Conservation (phyloP, 805 yeast genomes). For the Candida tammaniensis region DNA sequence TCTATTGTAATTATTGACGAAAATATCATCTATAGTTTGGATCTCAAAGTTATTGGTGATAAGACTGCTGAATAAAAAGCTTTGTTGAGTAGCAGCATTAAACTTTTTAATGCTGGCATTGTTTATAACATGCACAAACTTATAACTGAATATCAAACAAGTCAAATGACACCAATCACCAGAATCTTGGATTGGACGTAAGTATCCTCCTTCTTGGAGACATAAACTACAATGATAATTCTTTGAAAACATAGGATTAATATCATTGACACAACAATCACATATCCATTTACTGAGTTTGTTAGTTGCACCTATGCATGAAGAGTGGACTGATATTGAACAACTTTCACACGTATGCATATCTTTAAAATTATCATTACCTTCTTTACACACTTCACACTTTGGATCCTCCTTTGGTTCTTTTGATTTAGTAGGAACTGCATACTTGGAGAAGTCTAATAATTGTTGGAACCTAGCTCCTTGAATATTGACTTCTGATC, state of each 20-base stretch:
- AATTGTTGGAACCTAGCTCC: conserved; percentile 23
- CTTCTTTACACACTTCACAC: conserved; percentile 3
- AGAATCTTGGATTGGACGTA: conserved; percentile 58
- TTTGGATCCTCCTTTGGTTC: not conserved
- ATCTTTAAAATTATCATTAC: conserved; percentile 20
- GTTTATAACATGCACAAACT: conserved; percentile 19
- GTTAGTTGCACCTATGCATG: conserved; percentile 57
- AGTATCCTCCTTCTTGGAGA: conserved; percentile 51
- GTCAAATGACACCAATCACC: conserved; percentile 77
- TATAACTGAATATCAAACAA: conserved; percentile 60
- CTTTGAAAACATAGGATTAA: conserved; percentile 56
- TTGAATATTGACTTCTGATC: conserved; percentile 12
- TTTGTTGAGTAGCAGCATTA: not conserved
- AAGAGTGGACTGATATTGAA: conserved; percentile 65
- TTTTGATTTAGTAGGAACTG: not conserved
- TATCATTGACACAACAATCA: conserved; percentile 72
- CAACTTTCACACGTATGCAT: conserved; percentile 61
- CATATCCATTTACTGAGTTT: conserved; percentile 62
- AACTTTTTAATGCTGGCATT: conserved; percentile 2
- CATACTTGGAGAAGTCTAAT: conserved; percentile 16
- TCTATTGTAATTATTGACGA: conserved; percentile 23
- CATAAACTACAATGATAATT: conserved; percentile 69
- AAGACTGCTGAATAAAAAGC: not conserved
- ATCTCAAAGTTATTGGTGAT: conserved; percentile 19
- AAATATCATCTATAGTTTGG: conserved; percentile 26